A percentile compares a stretch with the other conserved stretches of the same genome.
Conservation (phyloP, 2,329 filamentous ascomycete genomes). For the Scedosporium apiospermum region DNA sequence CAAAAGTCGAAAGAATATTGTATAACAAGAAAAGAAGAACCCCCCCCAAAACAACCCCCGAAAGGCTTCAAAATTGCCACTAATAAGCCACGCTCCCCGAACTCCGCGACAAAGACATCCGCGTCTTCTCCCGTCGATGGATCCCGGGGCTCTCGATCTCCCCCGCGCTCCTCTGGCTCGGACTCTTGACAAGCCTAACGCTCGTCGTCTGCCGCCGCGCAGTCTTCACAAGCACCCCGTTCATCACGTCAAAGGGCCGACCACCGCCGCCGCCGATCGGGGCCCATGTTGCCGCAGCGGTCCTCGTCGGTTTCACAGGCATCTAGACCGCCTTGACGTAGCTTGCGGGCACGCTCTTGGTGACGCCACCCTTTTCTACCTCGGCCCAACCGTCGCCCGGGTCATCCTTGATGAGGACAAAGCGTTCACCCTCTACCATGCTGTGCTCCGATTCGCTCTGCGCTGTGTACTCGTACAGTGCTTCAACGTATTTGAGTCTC, state of each 20-base stretch:
- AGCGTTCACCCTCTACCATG: constrained; percentile 84
- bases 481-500: constrained; percentile 88
- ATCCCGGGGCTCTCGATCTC: neutral
- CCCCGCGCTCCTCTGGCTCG: constrained; percentile 1
- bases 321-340: constrained; percentile 70
- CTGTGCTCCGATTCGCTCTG: constrained; percentile 79
- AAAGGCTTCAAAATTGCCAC: neutral
- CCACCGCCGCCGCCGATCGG: neutral
- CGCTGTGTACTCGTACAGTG: constrained; percentile 83
- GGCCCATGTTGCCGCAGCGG: neutral
- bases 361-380: constrained; percentile 82
- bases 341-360: constrained; percentile 85
- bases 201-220: constrained; percentile 6
- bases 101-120: neutral
- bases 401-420: constrained; percentile 82
- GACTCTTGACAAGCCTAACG: constrained; percentile 5
- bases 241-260: neutral
- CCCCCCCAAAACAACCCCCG: neutral
- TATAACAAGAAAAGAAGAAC: neutral
- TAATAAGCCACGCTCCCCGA: neutral
- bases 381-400: constrained; percentile 93
- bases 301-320: constrained; percentile 4
- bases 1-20: neutral
- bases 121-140: neutral
- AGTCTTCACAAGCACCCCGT: constrained; percentile 2